Conservation (phyloP, 2,329 filamentous ascomycete genomes). For the Xylariaceae sp. region DNA sequence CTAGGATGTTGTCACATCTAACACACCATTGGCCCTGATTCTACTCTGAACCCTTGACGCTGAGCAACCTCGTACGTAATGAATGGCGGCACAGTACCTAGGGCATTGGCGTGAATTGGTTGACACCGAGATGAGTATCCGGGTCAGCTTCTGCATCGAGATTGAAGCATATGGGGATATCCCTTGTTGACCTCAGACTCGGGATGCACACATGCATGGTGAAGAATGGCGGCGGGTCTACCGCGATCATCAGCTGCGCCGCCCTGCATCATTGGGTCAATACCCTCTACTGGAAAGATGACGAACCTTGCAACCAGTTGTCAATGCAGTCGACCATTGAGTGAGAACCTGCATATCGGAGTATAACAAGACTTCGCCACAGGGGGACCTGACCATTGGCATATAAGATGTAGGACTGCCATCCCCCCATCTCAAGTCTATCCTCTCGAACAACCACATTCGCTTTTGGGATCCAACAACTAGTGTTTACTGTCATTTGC, state of each 20-base stretch:
- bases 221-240: slow-evolving; percentile 4
- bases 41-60: background rate
- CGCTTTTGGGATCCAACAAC: slow-evolving; percentile 5
- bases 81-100: background rate
- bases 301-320: slow-evolving; percentile 4
- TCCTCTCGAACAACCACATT: slow-evolving; percentile 6
- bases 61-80: slow-evolving; percentile 6
- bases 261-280: background rate
- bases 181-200: background rate
- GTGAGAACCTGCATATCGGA: slow-evolving; percentile 4
- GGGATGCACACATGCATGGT: slow-evolving; percentile 7
- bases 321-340: slow-evolving; percentile 2
- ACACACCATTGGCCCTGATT: background rate
- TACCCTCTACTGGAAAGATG: background rate
- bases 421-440: background rate
- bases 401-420: slow-evolving; percentile 6
- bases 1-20: background rate
- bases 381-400: slow-evolving; percentile 2
- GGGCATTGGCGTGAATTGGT: background rate
- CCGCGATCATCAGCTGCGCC: background rate
- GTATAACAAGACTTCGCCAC: background rate
- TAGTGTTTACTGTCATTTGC: background rate
- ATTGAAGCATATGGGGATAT: background rate
- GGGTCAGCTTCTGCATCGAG: background rate
- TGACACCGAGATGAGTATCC: background rate